Conservation (phyloP, 306 rosid genomes). For the Cucurbita argyrosperma region DNA sequence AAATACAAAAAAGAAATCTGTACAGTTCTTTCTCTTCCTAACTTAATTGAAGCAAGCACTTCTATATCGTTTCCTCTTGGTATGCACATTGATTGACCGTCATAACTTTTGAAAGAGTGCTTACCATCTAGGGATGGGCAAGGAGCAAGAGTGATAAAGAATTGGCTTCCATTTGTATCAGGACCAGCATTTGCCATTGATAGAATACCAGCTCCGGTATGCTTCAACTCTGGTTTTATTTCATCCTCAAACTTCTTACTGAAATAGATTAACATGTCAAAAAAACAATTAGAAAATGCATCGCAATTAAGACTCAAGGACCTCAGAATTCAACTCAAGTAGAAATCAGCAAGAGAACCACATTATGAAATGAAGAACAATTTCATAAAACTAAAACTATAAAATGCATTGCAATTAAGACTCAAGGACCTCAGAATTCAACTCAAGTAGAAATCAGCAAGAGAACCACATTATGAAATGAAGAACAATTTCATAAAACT, state of each 20-base stretch:
- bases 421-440: no score
- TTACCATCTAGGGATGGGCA: slow-evolving; percentile 94
- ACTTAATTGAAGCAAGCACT: neutral
- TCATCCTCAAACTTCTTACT: slow-evolving; percentile 88
- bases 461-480: neutral
- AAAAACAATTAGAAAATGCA: neutral
- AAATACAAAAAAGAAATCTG: neutral
- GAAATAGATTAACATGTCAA: neutral
- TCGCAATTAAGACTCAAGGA: neutral
- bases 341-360: neutral
- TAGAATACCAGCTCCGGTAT: slow-evolving; percentile 94
- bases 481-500: neutral
- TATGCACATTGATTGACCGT: neutral
- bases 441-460: neutral
- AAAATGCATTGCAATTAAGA: no score
- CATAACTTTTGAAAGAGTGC: neutral
- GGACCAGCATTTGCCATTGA: slow-evolving; percentile 99
- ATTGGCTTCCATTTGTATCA: slow-evolving; percentile 87
- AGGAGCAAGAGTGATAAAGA: slow-evolving; percentile 86
- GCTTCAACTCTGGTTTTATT: slow-evolving; percentile 79
- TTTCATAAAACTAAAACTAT: neutral
- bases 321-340: neutral
- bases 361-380: neutral
- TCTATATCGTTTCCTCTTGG: neutral
- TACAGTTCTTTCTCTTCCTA: neutral